Percentiles rank a stretch among this genome's conserved stretches.
Evolutionary conservation across 306 rosid species (phyloP).

Genomic region (Vigna unguiculata): DNA sequence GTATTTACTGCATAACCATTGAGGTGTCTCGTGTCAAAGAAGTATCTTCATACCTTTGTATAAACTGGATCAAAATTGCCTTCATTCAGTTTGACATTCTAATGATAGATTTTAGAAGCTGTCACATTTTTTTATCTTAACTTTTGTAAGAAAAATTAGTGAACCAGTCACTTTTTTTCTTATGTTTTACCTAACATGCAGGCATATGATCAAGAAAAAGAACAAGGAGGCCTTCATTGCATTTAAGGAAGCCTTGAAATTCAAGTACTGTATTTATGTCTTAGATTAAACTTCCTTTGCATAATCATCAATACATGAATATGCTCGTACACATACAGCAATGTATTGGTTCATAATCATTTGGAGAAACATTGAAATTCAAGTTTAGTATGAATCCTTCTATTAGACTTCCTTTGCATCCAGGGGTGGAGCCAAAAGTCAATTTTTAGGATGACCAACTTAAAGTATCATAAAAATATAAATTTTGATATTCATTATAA

Average conservation of each 20-base stretch:
- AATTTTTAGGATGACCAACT: too few species aligned
- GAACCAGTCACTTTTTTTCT: slow-evolving; percentile 33
- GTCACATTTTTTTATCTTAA: slow-evolving; percentile 32
- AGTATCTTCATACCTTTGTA: background rate
- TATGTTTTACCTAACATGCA: slow-evolving; percentile 55
- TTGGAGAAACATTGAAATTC: slow-evolving; percentile 63
- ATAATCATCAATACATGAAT: background rate
- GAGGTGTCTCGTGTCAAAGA: slow-evolving; percentile 16
- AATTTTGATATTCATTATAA: too few species aligned
- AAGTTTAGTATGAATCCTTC: slow-evolving; percentile 62
- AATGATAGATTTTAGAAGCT: slow-evolving; percentile 26
- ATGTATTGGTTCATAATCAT: slow-evolving; percentile 20
- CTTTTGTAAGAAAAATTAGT: background rate
- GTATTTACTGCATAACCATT: slow-evolving; percentile 27
- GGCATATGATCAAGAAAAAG: slow-evolving; percentile 92
- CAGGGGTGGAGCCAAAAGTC: too few species aligned
- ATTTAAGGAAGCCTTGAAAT: slow-evolving; percentile 92
- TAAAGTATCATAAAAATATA: too few species aligned
- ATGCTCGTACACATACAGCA: background rate
- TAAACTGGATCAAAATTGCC: slow-evolving; percentile 21
- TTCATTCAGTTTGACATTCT: slow-evolving; percentile 29
- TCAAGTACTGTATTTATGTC: slow-evolving; percentile 71
- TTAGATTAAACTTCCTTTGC: slow-evolving; percentile 23
- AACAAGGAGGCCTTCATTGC: slow-evolving; percentile 91
- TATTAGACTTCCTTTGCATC: slow-evolving; percentile 10